Base-by-base conservation (phyloP, 2,329 filamentous ascomycete genomes). In the Dichotomopilus funicola region DNA sequence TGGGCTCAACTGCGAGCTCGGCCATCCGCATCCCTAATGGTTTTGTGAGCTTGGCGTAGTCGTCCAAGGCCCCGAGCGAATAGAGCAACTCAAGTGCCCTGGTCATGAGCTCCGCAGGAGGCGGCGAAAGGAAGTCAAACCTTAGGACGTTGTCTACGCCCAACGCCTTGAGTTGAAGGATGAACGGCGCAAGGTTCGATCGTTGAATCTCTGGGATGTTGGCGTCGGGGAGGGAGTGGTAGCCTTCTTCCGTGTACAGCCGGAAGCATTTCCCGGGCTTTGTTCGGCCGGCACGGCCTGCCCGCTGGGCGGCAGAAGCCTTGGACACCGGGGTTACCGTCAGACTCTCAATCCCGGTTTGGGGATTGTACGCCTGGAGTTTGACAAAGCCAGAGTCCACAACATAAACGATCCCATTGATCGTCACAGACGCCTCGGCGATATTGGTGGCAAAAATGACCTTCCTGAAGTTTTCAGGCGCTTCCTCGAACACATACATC, bases 381-480 rank as follows among this genome's bases (percentile, higher is more conserved):
- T 97, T 97, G 62, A 95, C 91, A 67, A 89, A 96, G 1, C 94
- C 94, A 52, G 83, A 86, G 70, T 99, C 94, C 49, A 97, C 75
- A 5, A 99, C 92, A 66, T 89, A 95, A 53, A 91, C 85, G 58
- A 97, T 91, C 2, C 90, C 91, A 52, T 94, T 86, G 54, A 97
- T 95, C 12, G 94, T 97, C 44, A 99, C 87, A 1, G 90, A 96
- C 4, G 94, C 92, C 74, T 99, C 94, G 10, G 94, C 91, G 61
- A 97, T 96, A 68, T 97, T 97, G 56, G 94, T 97, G 4, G 89
- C 87, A 62, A 96, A 86, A 38, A 99, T 88, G 41, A 96, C 88
- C 68, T 97, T 97, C 43, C 94, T 82, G 1, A 86, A 91, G 57
- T 91, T 86, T 58, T 89, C 85, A 0, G 89, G 84, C 1, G 91